Base-by-base conservation (phyloP, 2,329 filamentous ascomycete species). In the Ophiostoma triangulosporum region DNA sequence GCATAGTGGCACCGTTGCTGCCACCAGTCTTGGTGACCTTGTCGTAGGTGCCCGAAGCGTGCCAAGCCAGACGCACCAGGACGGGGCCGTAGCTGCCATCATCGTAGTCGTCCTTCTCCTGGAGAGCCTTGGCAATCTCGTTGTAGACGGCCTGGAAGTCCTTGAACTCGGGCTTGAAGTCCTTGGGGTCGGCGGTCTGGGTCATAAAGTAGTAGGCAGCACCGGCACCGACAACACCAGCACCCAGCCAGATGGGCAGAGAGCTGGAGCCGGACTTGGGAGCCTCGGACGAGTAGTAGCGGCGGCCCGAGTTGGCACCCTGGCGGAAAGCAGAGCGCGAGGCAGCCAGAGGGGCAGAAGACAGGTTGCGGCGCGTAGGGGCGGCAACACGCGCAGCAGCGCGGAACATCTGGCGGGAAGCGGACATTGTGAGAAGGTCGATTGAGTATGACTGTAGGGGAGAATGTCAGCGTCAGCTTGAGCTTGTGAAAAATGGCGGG, bases 81-180 rank as follows among this genome's bases (percentile, higher is more conserved):
- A 97, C 89, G 27, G 91, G 93, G 54, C 89, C 91, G 67, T 94
- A 97, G 73, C 86, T 93, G 62, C 93, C 91, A 68, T 98, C 91
- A 64, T 97, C 91, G 68, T 97, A 97, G 61, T 96, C 85, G 62
- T 93, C 88, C 66, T 95, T 82, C 72, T 96, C 87, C 69, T 93
- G 84, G 53, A 97, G 74, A 57, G 76, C 76, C 64, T 75, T 71
- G 53, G 91, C 90, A 62, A 97, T 82, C 65, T 83, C 84, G 68
- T 96, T 80, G 75, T 97, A 97, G 52, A 97, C 88, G 70, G 87
- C 85, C 76, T 96, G 89, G 76, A 95, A 97, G 71, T 98, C 89
- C 63, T 84, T 83, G 70, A 85, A 81, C 64, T 79, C 85, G 57
- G 89, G 88, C 51, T 73, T 78, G 72, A 91, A 84, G 61, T 79